Percentiles rank a stretch among this genome's conserved stretches.
Conservation (phyloP, 1,284 basidiomycete genomes). For the Microbotryomycetes sp. region DNA sequence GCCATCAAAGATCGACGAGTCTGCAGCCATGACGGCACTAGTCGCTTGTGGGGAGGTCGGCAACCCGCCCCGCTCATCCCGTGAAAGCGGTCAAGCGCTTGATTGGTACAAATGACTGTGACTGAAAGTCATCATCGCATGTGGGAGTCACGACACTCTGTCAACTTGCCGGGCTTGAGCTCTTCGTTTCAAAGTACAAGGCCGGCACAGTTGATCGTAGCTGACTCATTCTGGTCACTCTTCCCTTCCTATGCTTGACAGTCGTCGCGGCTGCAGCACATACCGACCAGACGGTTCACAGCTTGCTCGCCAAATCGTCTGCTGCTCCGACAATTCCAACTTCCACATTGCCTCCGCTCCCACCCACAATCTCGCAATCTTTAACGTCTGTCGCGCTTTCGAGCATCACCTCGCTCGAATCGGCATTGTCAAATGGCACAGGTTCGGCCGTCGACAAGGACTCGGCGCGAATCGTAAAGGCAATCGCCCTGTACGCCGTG, state of each 20-base stretch:
- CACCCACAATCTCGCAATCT: neutral
- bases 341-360: neutral
- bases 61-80: neutral
- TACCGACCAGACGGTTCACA: neutral
- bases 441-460: neutral
- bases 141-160: neutral
- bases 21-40: neutral
- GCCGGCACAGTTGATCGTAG: too few species aligned
- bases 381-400: neutral
- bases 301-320: neutral
- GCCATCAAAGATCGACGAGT: neutral
- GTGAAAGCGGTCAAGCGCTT: neutral
- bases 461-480: slow-evolving; percentile 11
- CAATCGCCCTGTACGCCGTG: slow-evolving; percentile 4
- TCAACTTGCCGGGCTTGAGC: too few species aligned
- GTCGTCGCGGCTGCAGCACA: neutral
- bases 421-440: neutral
- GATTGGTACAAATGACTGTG: too few species aligned
- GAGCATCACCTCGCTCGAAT: slow-evolving; percentile 5
- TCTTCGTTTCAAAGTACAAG: too few species aligned
- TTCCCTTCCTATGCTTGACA: neutral
- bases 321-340: neutral
- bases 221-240: neutral
- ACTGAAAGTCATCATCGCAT: too few species aligned
- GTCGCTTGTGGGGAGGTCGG: neutral